Evolutionary conservation across 805 yeast species (phyloP).

Genomic region (Teunomyces panamensis): DNA sequence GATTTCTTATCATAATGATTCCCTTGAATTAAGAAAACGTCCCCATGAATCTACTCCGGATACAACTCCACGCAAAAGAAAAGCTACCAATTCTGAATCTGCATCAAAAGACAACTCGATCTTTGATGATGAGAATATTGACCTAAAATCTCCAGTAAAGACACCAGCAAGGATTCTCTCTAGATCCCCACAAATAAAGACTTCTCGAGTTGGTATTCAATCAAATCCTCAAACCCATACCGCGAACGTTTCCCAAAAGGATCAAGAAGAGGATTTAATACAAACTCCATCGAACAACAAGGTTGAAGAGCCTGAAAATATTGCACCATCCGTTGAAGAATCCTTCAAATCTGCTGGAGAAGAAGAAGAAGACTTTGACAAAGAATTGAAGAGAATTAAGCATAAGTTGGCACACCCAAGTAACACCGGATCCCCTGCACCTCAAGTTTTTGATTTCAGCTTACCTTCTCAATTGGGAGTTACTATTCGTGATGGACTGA

Average conservation of each 20-base stretch:
- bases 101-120: constrained; percentile 5
- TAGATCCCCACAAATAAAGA: not conserved
- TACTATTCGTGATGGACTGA: constrained; percentile 14
- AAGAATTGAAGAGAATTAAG: constrained; percentile 15
- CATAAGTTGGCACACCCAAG: constrained; percentile 7
- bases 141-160: constrained; percentile 2
- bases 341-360: constrained; percentile 15
- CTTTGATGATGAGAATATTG: constrained; percentile 6
- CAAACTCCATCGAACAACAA: not conserved
- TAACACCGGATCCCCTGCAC: not conserved
- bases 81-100: not conserved
- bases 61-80: not conserved
- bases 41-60: not conserved
- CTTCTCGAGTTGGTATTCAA: not conserved
- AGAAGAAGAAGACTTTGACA: constrained; percentile 25
- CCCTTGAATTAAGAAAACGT: not conserved
- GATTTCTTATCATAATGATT: not conserved
- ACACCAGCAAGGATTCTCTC: constrained; percentile 2
- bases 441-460: constrained; percentile 10
- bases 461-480: constrained; percentile 37
- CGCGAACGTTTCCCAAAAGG: too few relatives aligned
- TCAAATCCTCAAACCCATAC: not conserved
- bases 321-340: not conserved
- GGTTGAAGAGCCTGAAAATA: not conserved
- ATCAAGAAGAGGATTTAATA: not conserved